Evolutionary conservation across 2,329 filamentous ascomycete genomes (phyloP).

Genomic region (Lachnellula arida): DNA sequence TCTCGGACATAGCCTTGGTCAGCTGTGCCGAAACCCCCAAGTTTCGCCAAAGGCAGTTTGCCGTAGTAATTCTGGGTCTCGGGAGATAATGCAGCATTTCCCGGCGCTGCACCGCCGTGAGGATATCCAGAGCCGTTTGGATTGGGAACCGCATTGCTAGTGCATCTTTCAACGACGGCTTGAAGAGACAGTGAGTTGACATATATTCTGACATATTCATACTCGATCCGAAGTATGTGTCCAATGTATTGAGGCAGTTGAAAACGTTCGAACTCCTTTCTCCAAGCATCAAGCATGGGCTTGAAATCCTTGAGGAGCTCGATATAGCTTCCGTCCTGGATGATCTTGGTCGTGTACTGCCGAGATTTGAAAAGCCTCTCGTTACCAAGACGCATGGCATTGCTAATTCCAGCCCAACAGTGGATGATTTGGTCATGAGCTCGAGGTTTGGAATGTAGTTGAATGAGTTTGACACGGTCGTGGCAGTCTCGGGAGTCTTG

Average conservation of each 20-base stretch:
- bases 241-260: conserved; percentile 60
- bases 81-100: conserved; percentile 46
- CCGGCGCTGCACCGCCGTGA: conserved; percentile 34
- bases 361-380: conserved; percentile 82
- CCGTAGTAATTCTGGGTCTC: conserved; percentile 62
- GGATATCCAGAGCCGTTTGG: conserved; percentile 31
- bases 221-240: conserved; percentile 87
- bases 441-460: conserved; percentile 64
- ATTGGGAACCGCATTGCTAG: conserved; percentile 60
- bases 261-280: conserved; percentile 74
- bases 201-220: conserved; percentile 91
- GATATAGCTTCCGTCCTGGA: conserved; percentile 80
- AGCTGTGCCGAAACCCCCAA: conserved; percentile 58
- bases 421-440: conserved; percentile 67
- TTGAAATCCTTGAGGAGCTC: conserved; percentile 76
- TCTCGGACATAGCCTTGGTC: conserved; percentile 72
- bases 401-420: conserved; percentile 91
- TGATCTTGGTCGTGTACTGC: conserved; percentile 82
- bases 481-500: conserved; percentile 55
- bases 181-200: conserved; percentile 92
- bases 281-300: conserved; percentile 74
- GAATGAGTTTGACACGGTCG: conserved; percentile 52
- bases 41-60: conserved; percentile 57
- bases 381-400: conserved; percentile 87
- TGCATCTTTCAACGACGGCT: conserved; percentile 90